Percentiles rank a stretch among this genome's conserved stretches.
Evolutionary conservation across 116 monocot genomes (phyloP).

Genomic region (Zostera marina): DNA sequence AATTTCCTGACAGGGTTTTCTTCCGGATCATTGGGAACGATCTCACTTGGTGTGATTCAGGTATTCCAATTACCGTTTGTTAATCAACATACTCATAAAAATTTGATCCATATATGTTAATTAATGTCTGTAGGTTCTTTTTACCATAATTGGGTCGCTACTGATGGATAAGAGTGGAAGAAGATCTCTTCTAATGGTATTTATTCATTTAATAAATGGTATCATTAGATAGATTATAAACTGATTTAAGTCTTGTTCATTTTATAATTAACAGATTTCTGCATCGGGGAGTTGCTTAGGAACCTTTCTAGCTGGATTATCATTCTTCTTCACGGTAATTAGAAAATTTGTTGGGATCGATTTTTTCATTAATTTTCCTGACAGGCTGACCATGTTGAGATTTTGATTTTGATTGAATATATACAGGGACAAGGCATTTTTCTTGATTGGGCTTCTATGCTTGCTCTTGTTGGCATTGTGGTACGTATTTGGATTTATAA

Average conservation of each 20-base stretch:
- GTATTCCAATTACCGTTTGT: neutral
- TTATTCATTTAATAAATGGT: neutral
- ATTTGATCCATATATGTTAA: too few relatives aligned
- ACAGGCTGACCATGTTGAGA: too few relatives aligned
- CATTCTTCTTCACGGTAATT: slow-evolving; percentile 53
- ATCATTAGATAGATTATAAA: too few relatives aligned
- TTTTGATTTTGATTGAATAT: neutral
- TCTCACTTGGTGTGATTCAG: slow-evolving; percentile 14
- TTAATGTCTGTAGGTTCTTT: slow-evolving; percentile 36
- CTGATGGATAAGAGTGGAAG: slow-evolving; percentile 69
- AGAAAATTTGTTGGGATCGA: too few relatives aligned
- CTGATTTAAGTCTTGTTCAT: neutral
- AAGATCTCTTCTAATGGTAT: slow-evolving; percentile 43
- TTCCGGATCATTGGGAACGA: slow-evolving; percentile 34
- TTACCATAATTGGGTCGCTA: slow-evolving; percentile 33
- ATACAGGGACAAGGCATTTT: slow-evolving; percentile 29
- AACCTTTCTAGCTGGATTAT: slow-evolving; percentile 24
- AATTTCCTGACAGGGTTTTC: neutral
- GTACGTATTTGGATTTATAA: too few relatives aligned
- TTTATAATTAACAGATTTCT: slow-evolving; percentile 45
- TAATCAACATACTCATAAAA: too few relatives aligned
- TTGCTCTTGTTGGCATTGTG: slow-evolving; percentile 39
- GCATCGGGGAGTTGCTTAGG: slow-evolving; percentile 46
- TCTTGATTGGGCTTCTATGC: slow-evolving; percentile 18
- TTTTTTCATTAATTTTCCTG: too few relatives aligned